phyloP scores from a whole-genome alignment of 352 stramenopile genomes.

The Phytophthora europaea region DNA sequence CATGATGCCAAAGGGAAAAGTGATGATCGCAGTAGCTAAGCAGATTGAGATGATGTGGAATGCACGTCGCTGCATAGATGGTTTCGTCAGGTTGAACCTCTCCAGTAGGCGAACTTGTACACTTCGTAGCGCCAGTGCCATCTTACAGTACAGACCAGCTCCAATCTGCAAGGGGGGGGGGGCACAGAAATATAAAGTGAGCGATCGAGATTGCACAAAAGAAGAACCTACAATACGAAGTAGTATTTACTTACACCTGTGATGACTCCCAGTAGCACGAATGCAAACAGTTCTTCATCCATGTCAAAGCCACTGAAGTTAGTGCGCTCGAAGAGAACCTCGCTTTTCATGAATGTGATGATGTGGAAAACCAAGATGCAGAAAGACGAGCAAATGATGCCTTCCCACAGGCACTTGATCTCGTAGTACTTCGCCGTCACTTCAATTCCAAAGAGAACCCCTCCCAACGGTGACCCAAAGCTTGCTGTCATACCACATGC shows the following conservation, averaged over 20 bases:
- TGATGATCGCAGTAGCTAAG: conserved; percentile 63
- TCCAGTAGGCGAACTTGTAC: conserved; percentile 66
- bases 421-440: conserved; percentile 87
- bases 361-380: conserved; percentile 85
- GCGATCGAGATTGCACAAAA: not conserved
- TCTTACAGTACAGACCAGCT: conserved; percentile 72
- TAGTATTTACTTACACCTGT: conserved; percentile 61
- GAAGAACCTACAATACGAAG: not conserved
- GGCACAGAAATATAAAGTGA: not conserved
- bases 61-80: conserved; percentile 59
- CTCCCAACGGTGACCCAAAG: conserved; percentile 82
- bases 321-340: conserved; percentile 83
- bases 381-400: conserved; percentile 82
- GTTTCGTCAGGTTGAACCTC: conserved; percentile 58
- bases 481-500: conserved; percentile 84
- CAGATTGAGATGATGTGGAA: conserved; percentile 76
- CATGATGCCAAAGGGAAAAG: conserved; percentile 80
- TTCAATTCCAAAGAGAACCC: conserved; percentile 86
- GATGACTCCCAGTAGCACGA: conserved; percentile 70
- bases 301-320: conserved; percentile 84
- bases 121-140: conserved; percentile 54
- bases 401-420: conserved; percentile 88
- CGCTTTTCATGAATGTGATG: conserved; percentile 76
- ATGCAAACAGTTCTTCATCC: conserved; percentile 82
- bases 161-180: conserved; percentile 45